A percentile compares a stretch with the other conserved stretches of the same genome.
phyloP scores from a whole-genome alignment of 139 green algal genomes.

The Prasinococcaceae sp. region DNA sequence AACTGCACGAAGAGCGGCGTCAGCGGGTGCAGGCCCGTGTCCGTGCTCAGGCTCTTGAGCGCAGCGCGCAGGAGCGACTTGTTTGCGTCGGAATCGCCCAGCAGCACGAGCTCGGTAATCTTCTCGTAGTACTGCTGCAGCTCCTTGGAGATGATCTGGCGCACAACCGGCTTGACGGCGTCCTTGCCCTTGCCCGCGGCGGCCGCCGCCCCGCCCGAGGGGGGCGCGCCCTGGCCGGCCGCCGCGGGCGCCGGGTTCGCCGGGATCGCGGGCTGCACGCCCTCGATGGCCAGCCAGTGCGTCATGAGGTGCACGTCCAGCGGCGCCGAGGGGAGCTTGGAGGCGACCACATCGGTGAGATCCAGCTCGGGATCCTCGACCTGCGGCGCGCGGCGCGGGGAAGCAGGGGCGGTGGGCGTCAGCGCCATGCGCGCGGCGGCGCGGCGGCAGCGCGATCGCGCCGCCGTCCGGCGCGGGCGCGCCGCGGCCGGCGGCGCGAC shows the following conservation, averaged over 20 bases:
- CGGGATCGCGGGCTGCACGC: conserved; percentile 66
- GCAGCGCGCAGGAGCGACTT: conserved; percentile 9
- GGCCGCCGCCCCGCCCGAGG: too few species aligned
- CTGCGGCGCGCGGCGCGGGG: neutral
- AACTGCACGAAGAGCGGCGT: conserved; percentile 67
- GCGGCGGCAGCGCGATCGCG: neutral
- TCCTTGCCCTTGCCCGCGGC: conserved; percentile 29
- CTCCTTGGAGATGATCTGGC: too few species aligned
- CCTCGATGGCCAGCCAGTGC: conserved; percentile 85
- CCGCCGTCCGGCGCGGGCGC: neutral
- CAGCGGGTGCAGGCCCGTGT: conserved; percentile 62
- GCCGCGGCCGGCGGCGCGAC: neutral
- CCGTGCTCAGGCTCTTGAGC: conserved; percentile 33
- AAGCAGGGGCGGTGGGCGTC: neutral
- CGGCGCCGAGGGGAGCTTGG: conserved; percentile 43
- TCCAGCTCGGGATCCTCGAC: conserved; percentile 2
- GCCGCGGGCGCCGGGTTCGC: conserved; percentile 49
- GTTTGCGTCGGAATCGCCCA: neutral
- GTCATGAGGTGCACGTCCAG: conserved; percentile 50
- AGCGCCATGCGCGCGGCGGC: neutral
- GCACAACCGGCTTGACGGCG: conserved; percentile 57
- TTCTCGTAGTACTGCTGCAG: conserved; percentile 47
- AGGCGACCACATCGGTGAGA: neutral
- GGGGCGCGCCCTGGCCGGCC: neutral
- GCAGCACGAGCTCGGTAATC: conserved; percentile 22